These are phyloP conservation scores for Beauveria caledonica DNA, from an alignment of 2,329 filamentous ascomycete species.

Conservation along the genomic window DNA sequence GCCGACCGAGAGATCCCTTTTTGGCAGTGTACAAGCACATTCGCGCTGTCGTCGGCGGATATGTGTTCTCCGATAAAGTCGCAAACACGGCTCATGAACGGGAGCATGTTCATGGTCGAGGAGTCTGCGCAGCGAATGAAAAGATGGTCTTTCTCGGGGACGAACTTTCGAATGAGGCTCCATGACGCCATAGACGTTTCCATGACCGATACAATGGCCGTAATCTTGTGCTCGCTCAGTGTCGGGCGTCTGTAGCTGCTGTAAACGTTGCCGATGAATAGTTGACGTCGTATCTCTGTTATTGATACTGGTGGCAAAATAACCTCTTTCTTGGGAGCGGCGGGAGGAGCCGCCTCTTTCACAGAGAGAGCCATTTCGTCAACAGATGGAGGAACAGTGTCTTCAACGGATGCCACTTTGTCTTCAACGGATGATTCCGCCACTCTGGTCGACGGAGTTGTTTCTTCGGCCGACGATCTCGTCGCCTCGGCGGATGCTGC, in stretches of 20 bases:
- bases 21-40: constrained; percentile 28
- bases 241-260: neutral
- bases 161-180: neutral
- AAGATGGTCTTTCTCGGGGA: constrained; percentile 17
- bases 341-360: too few relatives aligned
- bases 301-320: neutral
- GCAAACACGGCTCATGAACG: constrained; percentile 17
- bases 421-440: too few relatives aligned
- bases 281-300: neutral
- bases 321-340: too few relatives aligned
- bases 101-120: constrained; percentile 19
- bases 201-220: neutral
- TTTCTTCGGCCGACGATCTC: too few relatives aligned
- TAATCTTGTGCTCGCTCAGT: neutral
- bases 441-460: too few relatives aligned
- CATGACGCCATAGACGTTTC: too few relatives aligned
- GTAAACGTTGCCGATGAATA: neutral
- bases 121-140: constrained; percentile 19
- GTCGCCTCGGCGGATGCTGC: too few relatives aligned
- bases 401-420: too few relatives aligned
- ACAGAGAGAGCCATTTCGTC: too few relatives aligned
- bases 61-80: constrained; percentile 18
- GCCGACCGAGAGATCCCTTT: constrained; percentile 25
- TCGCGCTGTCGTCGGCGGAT: neutral
- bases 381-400: too few relatives aligned